Base-by-base conservation (phyloP, 2,329 filamentous ascomycete genomes). In the Ramichloridium luteum region DNA sequence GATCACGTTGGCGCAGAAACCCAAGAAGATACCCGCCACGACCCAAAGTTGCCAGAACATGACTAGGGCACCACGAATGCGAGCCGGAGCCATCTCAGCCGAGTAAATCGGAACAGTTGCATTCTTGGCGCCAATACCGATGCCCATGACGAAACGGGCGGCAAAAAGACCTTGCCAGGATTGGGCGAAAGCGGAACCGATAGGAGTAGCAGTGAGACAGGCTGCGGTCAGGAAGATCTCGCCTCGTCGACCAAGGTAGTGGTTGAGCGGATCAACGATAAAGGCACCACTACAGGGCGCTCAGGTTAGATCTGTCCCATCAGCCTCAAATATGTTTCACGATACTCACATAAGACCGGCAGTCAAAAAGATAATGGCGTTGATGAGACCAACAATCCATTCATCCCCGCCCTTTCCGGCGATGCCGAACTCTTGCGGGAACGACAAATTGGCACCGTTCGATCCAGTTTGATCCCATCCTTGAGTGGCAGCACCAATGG, bases 31-130 rank as follows among this genome's bases (percentile, higher is more conserved):
- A 31, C 42, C 49, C 27, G 41, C 37, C 3, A 51, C 50, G 28
- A 49, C 46, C 71, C 74, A 79, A 54, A 79, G 64, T 57, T 86
- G 77, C 80, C 81, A 88, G 40, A 75, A 76, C 80, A 88, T 88
- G 40, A 86, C 80, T 12, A 90, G 63, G 5, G 77, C 59, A 5
- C 75, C 74, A 6, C 63, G 54, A 32, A 79, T 69, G 3, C 61
- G 59, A 2, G 62, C 51, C 3, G 55, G 56, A 44, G 74, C 67
- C 32, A 54, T 56, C 39, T 59, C 58, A 6, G 59, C 56, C 6
- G 55, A 48, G 32, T 54, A 60, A 31, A 62, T 54, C 1, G 62
- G 62, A 0, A 65, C 59, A 4, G 61, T 65, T 4, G 47, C 45
- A 73, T 49, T 50, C 37, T 56, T 56, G n/a, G 51, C 45, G 8